Base-by-base conservation (phyloP, 352 stramenopile genomes). In the Peronosclerospora sorghi region DNA sequence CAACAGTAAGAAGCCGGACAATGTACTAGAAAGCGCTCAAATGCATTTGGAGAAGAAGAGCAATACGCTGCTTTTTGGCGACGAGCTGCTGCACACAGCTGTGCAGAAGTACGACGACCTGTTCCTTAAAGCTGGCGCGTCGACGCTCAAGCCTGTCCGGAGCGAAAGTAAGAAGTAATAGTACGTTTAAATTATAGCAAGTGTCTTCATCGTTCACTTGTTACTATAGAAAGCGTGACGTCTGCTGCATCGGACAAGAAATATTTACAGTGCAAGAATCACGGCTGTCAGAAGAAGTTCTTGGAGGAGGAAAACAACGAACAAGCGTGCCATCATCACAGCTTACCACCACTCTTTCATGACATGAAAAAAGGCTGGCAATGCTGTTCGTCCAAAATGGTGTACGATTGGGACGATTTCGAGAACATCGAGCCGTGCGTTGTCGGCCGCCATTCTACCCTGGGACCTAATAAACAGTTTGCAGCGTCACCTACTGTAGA, bases 351-450 rank as follows among this genome's bases (percentile, higher is more conserved):
- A 36, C 69, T 84, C 10, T 95, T 95, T 62, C 83, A 95, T 56
- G 83, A 95, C 52, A 83, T 77, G 41, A 94, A 93, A 63, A 95
- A 95, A 46, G 79, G 83, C 56, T 95, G 83, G 83, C 72, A 78
- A 34, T 95, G 83, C 65, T 95, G 83, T 65, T 80, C 77, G 46
- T 73, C 63, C 48, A 88, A 83, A 54, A 91, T 93, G 75, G 79
- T 96, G 10, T 97, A 96, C 65, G 88, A 97, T 69, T 97, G 89
- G 86, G 89, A 97, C 57, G 82, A 94, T 59, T 97, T 97, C 59
- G 77, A 96, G 57, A 85, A 85, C 55, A 91, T 90, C 48, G 62
- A 81, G 49, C 58, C 70, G 34, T 92, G 76, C 40, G 56, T 75
- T 21, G 56, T 89, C 14, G 60, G 74, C 7, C 77, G 73, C 45